Evolutionary conservation across 75 land plant genomes (phyloP).

Genomic region (Picea sitchensis): DNA sequence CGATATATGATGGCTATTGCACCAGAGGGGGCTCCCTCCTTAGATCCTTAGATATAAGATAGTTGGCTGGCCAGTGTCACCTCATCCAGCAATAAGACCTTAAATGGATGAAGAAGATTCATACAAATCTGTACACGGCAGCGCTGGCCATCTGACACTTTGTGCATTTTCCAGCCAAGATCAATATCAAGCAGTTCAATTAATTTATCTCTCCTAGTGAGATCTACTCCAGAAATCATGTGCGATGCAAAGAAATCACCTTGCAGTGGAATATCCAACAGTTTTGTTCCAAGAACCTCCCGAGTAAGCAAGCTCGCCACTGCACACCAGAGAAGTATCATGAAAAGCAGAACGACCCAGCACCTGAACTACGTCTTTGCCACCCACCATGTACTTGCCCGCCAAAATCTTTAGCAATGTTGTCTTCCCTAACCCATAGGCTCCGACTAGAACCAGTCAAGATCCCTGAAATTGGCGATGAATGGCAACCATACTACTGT

Average conservation of each 20-base stretch:
- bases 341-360: conserved; percentile 84
- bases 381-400: conserved; percentile 98
- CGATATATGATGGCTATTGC: no score
- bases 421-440: conserved; percentile 61
- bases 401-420: conserved; percentile 88
- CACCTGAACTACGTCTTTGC: conserved; percentile 76
- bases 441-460: no score
- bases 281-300: conserved; percentile 96
- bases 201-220: conserved; percentile 69
- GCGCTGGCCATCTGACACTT: conserved; percentile 97
- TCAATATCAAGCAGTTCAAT: conserved; percentile 92
- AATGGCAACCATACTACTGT: no score
- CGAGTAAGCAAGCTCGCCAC: conserved; percentile 80
- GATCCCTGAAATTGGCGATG: no score
- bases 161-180: conserved; percentile 95
- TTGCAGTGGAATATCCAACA: conserved; percentile 87
- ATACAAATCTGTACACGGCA: conserved; percentile 94
- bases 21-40: no score
- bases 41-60: no score
- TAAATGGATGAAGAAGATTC: conserved; percentile 91
- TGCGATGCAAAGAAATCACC: conserved; percentile 95
- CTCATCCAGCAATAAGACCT: conserved; percentile 32
- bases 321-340: conserved; percentile 80
- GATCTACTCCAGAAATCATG: conserved; percentile 93
- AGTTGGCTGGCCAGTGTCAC: no score